Percentiles rank a stretch among this genome's conserved stretches.
phyloP scores from a whole-genome alignment of 371 early-diverging fungal genomes.

The Mucor velutinosus region DNA sequence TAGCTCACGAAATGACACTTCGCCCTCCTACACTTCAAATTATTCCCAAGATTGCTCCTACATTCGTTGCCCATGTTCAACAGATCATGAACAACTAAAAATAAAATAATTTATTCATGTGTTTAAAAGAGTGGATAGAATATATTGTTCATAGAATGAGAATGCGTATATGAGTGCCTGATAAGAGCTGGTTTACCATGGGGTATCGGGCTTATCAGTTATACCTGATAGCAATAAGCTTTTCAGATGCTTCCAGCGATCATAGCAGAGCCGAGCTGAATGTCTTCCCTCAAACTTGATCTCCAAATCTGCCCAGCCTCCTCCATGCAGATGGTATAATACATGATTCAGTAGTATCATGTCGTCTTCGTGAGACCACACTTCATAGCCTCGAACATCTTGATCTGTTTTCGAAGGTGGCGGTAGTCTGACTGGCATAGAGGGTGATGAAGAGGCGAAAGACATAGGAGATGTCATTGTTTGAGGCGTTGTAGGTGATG shows the following conservation, averaged over 20 bases:
- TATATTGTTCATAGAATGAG: not conserved
- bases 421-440: slow-evolving; percentile 13
- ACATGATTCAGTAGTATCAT: slow-evolving; percentile 27
- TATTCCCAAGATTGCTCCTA: slow-evolving; percentile 27
- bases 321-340: slow-evolving; percentile 22
- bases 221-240: slow-evolving; percentile 24
- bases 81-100: slow-evolving; percentile 16
- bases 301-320: slow-evolving; percentile 30
- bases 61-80: slow-evolving; percentile 23
- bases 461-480: not conserved
- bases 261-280: slow-evolving; percentile 29
- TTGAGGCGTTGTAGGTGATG: not conserved
- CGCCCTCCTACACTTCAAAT: slow-evolving; percentile 21
- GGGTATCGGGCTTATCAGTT: slow-evolving; percentile 20
- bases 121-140: not conserved
- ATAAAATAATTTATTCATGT: not conserved
- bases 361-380: slow-evolving; percentile 35
- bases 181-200: slow-evolving; percentile 8
- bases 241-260: slow-evolving; percentile 26
- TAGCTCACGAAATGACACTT: slow-evolving; percentile 25
- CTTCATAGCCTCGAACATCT: slow-evolving; percentile 43
- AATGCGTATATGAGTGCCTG: not conserved
- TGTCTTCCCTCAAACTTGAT: slow-evolving; percentile 25
- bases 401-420: slow-evolving; percentile 39
- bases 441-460: not conserved